Conservation (phyloP, 169 alveolate species). For the Eimeria sp. region DNA sequence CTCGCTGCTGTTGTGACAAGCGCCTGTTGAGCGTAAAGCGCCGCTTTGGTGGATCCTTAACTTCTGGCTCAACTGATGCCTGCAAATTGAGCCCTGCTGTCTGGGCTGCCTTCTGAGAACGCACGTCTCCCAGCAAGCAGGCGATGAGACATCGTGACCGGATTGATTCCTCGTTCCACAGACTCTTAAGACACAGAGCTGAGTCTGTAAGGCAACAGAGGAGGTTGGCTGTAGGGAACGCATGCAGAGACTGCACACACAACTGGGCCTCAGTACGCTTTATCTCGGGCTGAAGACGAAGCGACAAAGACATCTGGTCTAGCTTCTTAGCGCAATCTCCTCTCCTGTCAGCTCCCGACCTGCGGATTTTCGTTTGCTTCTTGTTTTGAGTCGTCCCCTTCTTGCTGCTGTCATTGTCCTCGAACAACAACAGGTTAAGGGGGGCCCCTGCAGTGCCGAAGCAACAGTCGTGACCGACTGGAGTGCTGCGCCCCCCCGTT, state of each 20-base stretch:
- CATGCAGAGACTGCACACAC: constrained; percentile 59
- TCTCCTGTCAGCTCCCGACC: not conserved
- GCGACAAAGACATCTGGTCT: constrained; percentile 65
- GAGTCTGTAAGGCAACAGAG: constrained; percentile 65
- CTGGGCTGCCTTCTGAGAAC: constrained; percentile 68
- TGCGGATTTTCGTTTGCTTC: not conserved
- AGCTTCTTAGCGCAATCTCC: not conserved
- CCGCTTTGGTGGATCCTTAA: constrained; percentile 16
- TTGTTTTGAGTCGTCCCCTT: constrained; percentile 1
- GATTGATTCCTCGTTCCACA: constrained; percentile 49
- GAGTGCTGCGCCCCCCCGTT: not conserved
- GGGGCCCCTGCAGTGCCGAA: constrained; percentile 61
- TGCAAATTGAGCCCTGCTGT: constrained; percentile 54
- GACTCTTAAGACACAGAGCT: constrained; percentile 39
- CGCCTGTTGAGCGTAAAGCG: constrained; percentile 56
- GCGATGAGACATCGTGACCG: constrained; percentile 62
- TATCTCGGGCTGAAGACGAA: constrained; percentile 50
- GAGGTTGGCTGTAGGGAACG: constrained; percentile 77
- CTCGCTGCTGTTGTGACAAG: constrained; percentile 19
- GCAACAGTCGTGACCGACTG: constrained; percentile 58
- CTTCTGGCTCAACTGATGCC: constrained; percentile 22
- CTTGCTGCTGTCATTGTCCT: constrained; percentile 31
- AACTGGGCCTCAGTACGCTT: constrained; percentile 56
- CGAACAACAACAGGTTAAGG: constrained; percentile 60
- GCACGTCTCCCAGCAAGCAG: constrained; percentile 58